These are phyloP conservation scores for Arctostaphylos glauca DNA, from an alignment of 148 eudicot genomes.

Conservation along the genomic window DNA sequence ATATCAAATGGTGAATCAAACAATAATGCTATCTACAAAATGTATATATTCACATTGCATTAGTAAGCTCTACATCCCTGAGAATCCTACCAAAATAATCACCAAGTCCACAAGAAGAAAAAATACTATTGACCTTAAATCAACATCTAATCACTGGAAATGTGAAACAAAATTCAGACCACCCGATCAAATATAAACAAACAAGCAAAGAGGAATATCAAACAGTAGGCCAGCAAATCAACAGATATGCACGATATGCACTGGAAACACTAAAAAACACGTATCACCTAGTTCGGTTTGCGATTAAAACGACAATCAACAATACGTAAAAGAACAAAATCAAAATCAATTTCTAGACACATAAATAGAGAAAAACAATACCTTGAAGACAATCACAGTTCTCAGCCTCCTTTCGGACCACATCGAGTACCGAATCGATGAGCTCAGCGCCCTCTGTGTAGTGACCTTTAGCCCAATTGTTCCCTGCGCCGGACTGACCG, in stretches of 20 bases:
- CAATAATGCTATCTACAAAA: neutral
- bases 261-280: too few relatives aligned
- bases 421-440: neutral
- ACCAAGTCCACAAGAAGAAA: neutral
- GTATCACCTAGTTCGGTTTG: too few relatives aligned
- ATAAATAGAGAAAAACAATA: neutral
- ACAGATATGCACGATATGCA: neutral
- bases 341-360: neutral
- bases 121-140: neutral
- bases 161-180: neutral
- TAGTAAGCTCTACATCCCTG: neutral
- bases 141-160: neutral
- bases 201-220: neutral
- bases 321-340: neutral
- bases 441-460: constrained; percentile 10
- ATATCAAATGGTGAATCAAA: too few relatives aligned
- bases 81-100: neutral
- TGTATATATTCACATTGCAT: neutral
- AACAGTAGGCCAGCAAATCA: neutral
- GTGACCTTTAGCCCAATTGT: constrained; percentile 2
- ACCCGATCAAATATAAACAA: neutral
- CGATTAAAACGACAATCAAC: too few relatives aligned
- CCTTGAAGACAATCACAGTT: constrained; percentile 4
- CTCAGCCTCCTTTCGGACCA: constrained; percentile 3
- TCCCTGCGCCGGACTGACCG: neutral